phyloP scores from a whole-genome alignment of 176 grass and related monocot species.

The Hordeum marinum region DNA sequence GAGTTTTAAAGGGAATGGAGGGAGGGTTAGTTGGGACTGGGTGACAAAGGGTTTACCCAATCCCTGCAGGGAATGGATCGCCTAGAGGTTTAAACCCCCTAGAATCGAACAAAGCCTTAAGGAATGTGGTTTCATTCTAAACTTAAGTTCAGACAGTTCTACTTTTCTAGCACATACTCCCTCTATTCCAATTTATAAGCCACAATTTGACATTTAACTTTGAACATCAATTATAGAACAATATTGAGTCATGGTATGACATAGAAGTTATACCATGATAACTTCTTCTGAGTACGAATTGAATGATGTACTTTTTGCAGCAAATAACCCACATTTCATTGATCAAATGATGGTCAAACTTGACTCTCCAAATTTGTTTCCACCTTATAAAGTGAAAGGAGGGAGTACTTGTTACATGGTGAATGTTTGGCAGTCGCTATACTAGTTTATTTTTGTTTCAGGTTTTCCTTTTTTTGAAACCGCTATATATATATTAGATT shows the following conservation, averaged over 20 bases:
- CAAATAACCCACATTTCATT: not conserved
- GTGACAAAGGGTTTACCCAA: too few species aligned
- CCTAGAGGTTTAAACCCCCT: too few species aligned
- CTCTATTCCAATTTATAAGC: too few species aligned
- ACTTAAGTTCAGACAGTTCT: too few species aligned
- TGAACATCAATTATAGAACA: too few species aligned
- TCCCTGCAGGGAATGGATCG: too few species aligned
- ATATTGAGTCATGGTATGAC: not conserved
- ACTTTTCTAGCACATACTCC: too few species aligned
- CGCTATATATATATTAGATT: not conserved
- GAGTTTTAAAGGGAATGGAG: too few species aligned
- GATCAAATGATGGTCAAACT: not conserved
- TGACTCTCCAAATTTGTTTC: not conserved
- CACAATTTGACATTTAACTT: too few species aligned
- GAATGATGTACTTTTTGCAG: not conserved
- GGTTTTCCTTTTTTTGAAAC: not conserved
- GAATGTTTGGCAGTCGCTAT: not conserved
- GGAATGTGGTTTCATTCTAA: too few species aligned
- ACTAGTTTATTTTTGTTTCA: not conserved
- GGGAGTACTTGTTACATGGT: not conserved
- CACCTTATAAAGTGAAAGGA: not conserved
- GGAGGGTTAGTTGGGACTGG: too few species aligned
- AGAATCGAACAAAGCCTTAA: too few species aligned
- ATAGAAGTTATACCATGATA: not conserved
- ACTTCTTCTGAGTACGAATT: not conserved